Conservation (phyloP, 768 basidiomycete genomes). For the Collybia mongolica region DNA sequence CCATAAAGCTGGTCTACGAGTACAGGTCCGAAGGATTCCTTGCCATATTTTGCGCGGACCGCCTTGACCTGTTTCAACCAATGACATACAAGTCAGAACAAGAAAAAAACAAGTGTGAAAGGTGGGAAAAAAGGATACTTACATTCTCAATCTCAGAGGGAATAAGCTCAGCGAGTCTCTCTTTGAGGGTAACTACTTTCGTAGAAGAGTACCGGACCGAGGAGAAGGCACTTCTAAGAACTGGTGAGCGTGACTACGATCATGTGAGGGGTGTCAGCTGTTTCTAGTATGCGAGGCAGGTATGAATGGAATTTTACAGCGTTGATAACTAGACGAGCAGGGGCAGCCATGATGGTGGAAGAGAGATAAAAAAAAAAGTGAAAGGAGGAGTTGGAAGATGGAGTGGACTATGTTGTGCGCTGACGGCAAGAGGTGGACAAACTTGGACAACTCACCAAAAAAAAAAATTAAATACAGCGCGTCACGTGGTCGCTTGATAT, state of each 20-base stretch:
- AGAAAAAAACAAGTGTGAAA: background rate
- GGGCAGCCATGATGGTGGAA: constrained; percentile 39
- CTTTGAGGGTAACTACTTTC: constrained; percentile 74
- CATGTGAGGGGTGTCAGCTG: background rate
- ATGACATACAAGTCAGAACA: constrained; percentile 3
- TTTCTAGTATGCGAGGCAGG: constrained; percentile 2
- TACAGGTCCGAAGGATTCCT: constrained; percentile 92
- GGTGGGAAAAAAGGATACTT: constrained; percentile 16
- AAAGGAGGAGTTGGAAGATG: background rate
- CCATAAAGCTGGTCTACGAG: constrained; percentile 90
- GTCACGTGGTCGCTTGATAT: constrained; percentile 21
- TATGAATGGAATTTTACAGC: constrained; percentile 28
- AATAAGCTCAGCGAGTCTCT: constrained; percentile 91
- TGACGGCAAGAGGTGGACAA: constrained; percentile 14
- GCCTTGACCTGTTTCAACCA: constrained; percentile 67
- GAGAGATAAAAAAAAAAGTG: constrained; percentile 8
- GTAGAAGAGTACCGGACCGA: constrained; percentile 66
- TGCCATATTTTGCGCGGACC: constrained; percentile 82
- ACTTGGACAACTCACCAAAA: constrained; percentile 9
- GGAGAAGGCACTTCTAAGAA: constrained; percentile 40
- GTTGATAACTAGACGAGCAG: constrained; percentile 33
- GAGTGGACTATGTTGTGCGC: background rate
- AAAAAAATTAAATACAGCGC: constrained; percentile 7
- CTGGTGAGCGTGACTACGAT: constrained; percentile 48
- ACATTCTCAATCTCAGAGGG: constrained; percentile 82